Evolutionary conservation across 768 basidiomycete genomes (phyloP), one percentile per base, ranked within the genome.

Genomic region (Grammothele lineata): DNA sequence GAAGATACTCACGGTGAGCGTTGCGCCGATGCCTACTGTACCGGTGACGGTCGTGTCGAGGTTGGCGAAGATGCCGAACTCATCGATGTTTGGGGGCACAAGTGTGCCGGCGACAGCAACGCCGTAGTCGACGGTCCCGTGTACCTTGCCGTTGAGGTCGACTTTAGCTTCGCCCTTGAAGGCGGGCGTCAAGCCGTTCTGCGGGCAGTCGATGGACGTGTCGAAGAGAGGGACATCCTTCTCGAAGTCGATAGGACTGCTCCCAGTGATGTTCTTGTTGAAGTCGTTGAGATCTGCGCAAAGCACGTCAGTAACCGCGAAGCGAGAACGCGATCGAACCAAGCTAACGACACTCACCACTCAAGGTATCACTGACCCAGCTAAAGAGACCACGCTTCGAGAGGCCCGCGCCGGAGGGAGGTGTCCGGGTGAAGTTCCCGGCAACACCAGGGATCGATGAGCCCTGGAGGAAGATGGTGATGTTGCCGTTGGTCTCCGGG

Each of bases 21-120:
- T 64, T 9, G 71, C 72, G 7, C 54, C 59, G 39, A 78, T 33
- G 19, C 62, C 59, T 18, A 78, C 41, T 1, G 61, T 64, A 1
- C 71, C 75, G 40, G 66, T 60, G 5, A 77, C 50, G n/a, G 68
- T 57, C 0, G 67, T 70, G 17, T 60, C 67, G 22, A 78, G 37
- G 50, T 69, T 69, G 22, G 50, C 33, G 47, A 33, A 57, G 33
- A 55, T 27, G 24, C 32, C 19, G 46, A 48, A 46, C 23, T 56
- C 45, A 6, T 27, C 37, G 21, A 58, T 12, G 22, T 54, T 19
- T 26, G 43, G 45, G 2, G 77, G 78, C 2, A 76, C 43, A 39
- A 79, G 60, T 4, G 72, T 72, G 12, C 78, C 77, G 23, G 47
- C 59, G 0, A 68, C 73, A 5, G 65, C 70, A 6, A 77, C 57